These are phyloP conservation scores for Paecilomyces formosus DNA, from an alignment of 2,329 filamentous ascomycete species.

Conservation along the genomic window DNA sequence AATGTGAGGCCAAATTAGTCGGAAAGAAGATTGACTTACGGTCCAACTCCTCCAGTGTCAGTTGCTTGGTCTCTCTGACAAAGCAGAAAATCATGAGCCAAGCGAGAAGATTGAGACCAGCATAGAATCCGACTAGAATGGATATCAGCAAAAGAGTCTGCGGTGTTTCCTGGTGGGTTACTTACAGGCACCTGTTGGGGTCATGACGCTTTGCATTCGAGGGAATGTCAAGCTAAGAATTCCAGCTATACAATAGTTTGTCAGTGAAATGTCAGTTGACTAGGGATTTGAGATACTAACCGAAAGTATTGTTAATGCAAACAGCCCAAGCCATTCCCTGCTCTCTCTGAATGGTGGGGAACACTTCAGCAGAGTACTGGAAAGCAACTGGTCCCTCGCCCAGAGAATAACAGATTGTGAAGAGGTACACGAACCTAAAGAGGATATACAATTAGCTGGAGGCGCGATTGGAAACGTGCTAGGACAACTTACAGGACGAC, in stretches of 20 bases:
- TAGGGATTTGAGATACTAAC: no score
- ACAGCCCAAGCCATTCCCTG: no score
- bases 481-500: no score
- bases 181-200: slow-evolving; percentile 45
- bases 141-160: no score
- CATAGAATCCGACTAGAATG: slow-evolving; percentile 16
- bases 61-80: slow-evolving; percentile 34
- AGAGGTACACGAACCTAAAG: slow-evolving; percentile 44
- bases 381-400: slow-evolving; percentile 60
- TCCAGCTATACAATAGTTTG: no score
- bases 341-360: slow-evolving; percentile 30
- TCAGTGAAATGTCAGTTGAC: no score
- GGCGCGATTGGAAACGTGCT: no score
- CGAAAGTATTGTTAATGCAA: no score
- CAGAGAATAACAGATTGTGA: slow-evolving; percentile 42
- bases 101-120: slow-evolving; percentile 34
- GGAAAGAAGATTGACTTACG: slow-evolving; percentile 6
- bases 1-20: no score
- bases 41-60: slow-evolving; percentile 42
- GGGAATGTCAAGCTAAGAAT: no score
- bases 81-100: slow-evolving; percentile 40
- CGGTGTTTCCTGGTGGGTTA: slow-evolving; percentile 19
- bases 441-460: slow-evolving; percentile 16
- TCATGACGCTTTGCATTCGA: slow-evolving; percentile 7
- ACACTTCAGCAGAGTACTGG: slow-evolving; percentile 59